Conservation (phyloP, 2,329 filamentous ascomycete genomes). For the Beauveria varroae region DNA sequence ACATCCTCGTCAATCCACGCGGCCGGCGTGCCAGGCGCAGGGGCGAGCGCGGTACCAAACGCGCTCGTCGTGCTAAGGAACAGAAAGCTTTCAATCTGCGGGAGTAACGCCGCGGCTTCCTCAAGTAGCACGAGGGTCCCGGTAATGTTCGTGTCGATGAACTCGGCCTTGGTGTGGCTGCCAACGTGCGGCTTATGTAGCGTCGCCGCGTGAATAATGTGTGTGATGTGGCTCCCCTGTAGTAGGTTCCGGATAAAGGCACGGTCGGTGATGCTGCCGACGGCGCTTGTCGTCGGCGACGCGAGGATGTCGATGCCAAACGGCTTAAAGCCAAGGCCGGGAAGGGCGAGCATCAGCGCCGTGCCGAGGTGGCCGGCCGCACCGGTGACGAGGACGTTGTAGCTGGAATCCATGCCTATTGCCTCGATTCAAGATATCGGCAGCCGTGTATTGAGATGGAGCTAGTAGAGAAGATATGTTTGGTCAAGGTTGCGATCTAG, state of each 20-base stretch:
- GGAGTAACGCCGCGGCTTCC: constrained; percentile 22
- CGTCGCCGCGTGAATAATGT: constrained; percentile 38
- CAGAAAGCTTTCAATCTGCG: constrained; percentile 30
- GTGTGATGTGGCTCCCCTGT: constrained; percentile 24
- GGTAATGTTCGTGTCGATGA: constrained; percentile 37
- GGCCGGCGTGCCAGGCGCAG: constrained; percentile 27
- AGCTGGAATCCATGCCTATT: constrained; percentile 3
- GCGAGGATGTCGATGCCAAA: constrained; percentile 37
- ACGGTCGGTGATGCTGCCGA: constrained; percentile 31
- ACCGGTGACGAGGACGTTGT: constrained; percentile 37
- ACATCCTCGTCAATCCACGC: constrained; percentile 38
- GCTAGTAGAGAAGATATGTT: too few species aligned
- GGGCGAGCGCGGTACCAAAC: constrained; percentile 34
- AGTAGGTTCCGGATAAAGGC: constrained; percentile 26
- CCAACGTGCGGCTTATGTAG: constrained; percentile 41
- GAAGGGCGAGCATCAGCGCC: constrained; percentile 36
- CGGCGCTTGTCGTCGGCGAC: constrained; percentile 26
- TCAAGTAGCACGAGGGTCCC: constrained; percentile 37
- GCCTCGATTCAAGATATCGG: too few species aligned
- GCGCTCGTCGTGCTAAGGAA: constrained; percentile 40
- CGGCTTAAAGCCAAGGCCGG: constrained; percentile 30
- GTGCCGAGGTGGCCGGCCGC: constrained; percentile 39
- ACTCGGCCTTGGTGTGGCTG: constrained; percentile 36
- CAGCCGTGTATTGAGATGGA: too few species aligned
- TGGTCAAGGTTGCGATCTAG: too few species aligned